Evolutionary conservation across 2,329 filamentous ascomycete species (phyloP).

Genomic region (Teratosphaeria nubilosa): DNA sequence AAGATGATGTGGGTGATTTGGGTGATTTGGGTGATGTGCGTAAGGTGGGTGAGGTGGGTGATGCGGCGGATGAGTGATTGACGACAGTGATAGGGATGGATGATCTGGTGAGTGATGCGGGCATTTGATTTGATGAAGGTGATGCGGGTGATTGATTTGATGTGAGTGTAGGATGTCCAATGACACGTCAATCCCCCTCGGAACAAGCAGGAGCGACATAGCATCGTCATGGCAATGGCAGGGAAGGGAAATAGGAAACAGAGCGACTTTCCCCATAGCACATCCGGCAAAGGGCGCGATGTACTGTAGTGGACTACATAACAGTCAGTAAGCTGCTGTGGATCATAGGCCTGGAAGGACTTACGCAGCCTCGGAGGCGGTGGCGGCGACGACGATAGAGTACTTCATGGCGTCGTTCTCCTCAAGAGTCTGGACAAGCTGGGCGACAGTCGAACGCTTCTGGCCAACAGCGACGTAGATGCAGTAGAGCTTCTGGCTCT

Average conservation of each 20-base stretch:
- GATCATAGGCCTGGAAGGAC: neutral
- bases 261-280: slow-evolving; percentile 15
- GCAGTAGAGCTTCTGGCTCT: slow-evolving; percentile 98
- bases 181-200: no score
- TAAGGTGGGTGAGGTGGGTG: no score
- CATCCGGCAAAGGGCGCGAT: slow-evolving; percentile 81
- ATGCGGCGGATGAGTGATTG: no score
- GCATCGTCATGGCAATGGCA: neutral
- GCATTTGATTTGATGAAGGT: neutral
- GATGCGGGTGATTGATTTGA: neutral
- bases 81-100: no score
- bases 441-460: slow-evolving; percentile 98
- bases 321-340: neutral
- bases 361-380: slow-evolving; percentile 81
- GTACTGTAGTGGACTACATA: slow-evolving; percentile 64
- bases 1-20: neutral
- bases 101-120: neutral
- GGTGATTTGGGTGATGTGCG: no score
- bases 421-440: slow-evolving; percentile 99
- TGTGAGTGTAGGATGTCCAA: neutral
- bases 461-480: slow-evolving; percentile 98
- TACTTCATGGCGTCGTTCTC: slow-evolving; percentile 99
- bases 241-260: neutral
- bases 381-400: slow-evolving; percentile 84
- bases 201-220: no score